These are phyloP conservation scores for Ceratopteris richardii DNA, from an alignment of 75 land plant species.

Conservation along the genomic window DNA sequence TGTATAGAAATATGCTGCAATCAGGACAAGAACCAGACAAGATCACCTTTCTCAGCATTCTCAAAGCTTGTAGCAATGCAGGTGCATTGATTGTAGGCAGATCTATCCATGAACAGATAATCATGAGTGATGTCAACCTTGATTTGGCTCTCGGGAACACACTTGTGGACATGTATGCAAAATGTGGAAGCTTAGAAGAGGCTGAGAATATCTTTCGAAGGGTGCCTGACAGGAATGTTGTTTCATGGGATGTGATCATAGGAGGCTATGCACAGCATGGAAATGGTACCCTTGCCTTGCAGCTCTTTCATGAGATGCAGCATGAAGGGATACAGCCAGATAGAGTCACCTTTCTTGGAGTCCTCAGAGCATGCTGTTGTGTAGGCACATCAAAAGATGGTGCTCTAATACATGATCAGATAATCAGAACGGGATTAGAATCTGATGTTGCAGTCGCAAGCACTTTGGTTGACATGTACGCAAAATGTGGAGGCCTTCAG, in stretches of 20 bases:
- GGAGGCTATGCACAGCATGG: conserved; percentile 12
- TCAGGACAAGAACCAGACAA: conserved; percentile 8
- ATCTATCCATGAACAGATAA: conserved; percentile 1
- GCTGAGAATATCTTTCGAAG: conserved; percentile 2
- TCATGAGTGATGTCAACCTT: background rate
- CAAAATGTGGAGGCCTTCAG: background rate
- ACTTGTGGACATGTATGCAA: conserved; percentile 4
- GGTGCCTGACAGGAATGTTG: conserved; percentile 1
- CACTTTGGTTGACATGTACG: background rate
- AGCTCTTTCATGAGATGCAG: conserved; percentile 11
- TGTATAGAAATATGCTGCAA: conserved; percentile 20
- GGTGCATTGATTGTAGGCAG: background rate
- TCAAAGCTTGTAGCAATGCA: background rate
- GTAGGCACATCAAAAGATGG: background rate
- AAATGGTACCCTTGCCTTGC: conserved; percentile 8
- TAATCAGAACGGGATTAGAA: background rate
- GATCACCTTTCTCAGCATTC: background rate
- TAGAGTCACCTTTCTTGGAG: background rate
- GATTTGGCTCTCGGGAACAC: conserved; percentile 7
- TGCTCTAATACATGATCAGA: background rate
- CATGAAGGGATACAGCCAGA: background rate
- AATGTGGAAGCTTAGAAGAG: conserved; percentile 2
- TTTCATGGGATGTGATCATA: conserved; percentile 15
- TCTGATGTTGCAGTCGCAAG: background rate
- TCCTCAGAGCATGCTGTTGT: background rate